Conservation (phyloP, 2,329 filamentous ascomycete species). For the Cryoendolithus antarcticus region DNA sequence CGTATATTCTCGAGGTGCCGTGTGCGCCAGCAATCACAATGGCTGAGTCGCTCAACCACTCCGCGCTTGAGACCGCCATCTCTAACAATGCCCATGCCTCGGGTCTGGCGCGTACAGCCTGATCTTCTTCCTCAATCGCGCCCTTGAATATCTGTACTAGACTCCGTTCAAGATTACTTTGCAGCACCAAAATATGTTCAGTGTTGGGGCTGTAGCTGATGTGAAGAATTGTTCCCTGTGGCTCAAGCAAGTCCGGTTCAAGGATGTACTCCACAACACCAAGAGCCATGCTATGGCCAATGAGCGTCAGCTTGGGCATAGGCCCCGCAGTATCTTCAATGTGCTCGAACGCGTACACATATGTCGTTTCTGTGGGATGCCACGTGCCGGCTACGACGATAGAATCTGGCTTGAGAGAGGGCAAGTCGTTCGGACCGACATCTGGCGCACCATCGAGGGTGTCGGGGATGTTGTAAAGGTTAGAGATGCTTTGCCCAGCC, state of each 20-base stretch:
- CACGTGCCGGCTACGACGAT: constrained; percentile 22
- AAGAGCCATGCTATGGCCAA: constrained; percentile 14
- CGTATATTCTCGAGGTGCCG: too few species aligned
- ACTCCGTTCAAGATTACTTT: constrained; percentile 19
- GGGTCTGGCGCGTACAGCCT: too few species aligned
- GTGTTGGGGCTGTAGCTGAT: constrained; percentile 21
- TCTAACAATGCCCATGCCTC: too few species aligned
- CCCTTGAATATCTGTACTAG: constrained; percentile 17
- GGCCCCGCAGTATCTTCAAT: constrained; percentile 10
- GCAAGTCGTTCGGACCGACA: constrained; percentile 15
- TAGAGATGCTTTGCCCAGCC: constrained; percentile 22
- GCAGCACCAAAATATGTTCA: constrained; percentile 17
- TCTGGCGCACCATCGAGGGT: constrained; percentile 11
- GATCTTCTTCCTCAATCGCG: too few species aligned
- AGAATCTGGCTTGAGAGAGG: constrained; percentile 14
- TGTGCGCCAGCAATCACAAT: too few species aligned
- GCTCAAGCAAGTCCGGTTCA: constrained; percentile 14
- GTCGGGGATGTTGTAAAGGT: constrained; percentile 21
- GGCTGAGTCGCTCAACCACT: too few species aligned
- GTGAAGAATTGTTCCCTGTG: constrained; percentile 16
- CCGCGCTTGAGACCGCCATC: too few species aligned
- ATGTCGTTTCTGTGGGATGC: constrained; percentile 21
- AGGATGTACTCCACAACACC: constrained; percentile 12
- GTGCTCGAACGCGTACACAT: constrained; percentile 18
- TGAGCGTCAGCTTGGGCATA: constrained; percentile 12